Conservation (phyloP, 1,284 basidiomycete species). For the Erythrobasidium hasegawianum region DNA sequence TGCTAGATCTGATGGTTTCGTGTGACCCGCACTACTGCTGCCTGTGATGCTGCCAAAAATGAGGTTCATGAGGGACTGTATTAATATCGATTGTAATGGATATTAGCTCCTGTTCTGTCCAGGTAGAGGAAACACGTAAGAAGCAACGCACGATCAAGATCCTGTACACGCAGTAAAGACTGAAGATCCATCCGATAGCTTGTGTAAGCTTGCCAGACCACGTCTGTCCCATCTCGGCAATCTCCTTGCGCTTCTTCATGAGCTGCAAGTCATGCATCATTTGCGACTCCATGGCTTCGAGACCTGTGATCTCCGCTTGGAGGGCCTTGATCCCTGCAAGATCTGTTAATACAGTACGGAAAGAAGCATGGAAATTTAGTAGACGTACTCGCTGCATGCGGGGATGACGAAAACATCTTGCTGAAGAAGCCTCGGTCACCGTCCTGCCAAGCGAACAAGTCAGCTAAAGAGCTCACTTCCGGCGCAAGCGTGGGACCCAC, state of each 20-base stretch:
- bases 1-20: conserved; percentile 42
- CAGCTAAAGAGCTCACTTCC: no score
- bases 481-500: no score
- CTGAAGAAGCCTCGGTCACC: conserved; percentile 18
- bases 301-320: conserved; percentile 49
- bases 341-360: background rate
- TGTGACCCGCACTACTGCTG: background rate
- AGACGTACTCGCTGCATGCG: conserved; percentile 27
- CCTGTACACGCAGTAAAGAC: conserved; percentile 49
- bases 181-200: conserved; percentile 48
- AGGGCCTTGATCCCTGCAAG: conserved; percentile 47
- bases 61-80: conserved; percentile 47
- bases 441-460: no score
- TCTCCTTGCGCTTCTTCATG: conserved; percentile 46
- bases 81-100: no score
- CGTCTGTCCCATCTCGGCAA: conserved; percentile 47
- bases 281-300: conserved; percentile 49
- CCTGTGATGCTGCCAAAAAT: conserved; percentile 44
- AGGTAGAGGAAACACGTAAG: no score
- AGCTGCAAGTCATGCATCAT: conserved; percentile 49
- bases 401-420: conserved; percentile 24
- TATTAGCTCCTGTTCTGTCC: no score
- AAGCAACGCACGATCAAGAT: conserved; percentile 42
- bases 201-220: conserved; percentile 47
- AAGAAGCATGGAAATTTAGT: background rate